Base-by-base conservation (phyloP, 495 filamentous ascomycete species). In the Paragyromitra xinjiangensis region DNA sequence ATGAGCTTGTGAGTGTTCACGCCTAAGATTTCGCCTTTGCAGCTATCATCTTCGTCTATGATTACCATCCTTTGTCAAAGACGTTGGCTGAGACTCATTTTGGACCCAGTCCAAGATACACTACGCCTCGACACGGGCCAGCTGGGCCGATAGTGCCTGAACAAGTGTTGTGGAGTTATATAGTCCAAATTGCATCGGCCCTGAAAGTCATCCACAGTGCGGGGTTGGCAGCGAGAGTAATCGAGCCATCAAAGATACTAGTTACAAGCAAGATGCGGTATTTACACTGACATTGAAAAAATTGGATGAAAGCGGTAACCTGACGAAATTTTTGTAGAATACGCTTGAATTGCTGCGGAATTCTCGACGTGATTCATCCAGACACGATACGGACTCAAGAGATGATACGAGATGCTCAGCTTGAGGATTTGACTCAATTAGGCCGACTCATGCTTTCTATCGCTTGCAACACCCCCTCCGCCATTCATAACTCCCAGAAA, bases 31-130 rank as follows among this genome's bases (percentile, higher is more conserved):
- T 62, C 45, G 50, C 66, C 45, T 65, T 66, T 68, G 61, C 69
- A 82, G 81, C 96, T 16, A 87, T 99, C 66, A 91, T 99, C 72
- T 92, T 98, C 82, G 94, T 96, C 44, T 96, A 92, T 71, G 93
- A 96, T 83, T 99, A 95, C 81, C 92, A 96, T 81, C 96, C 95
- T 0, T 85, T 94, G 26, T 92, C 95, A 34, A 96, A 95, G 84
- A 97, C 95, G 2, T 87, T 99, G 14, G 89, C 90, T 42, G 95
- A 98, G 81, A 89, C 93, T 73, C 91, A 97, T 77, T 90, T 97
- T 75, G 87, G 88, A 48, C 83, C 84, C 16, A 87, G 86, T 62
- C 85, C 86, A 68, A 85, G 89, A 75, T 90, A 87, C 77, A 83
- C 84, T 68, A 84, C 87, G 55, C 71, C 84, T 84, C 73, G 85